phyloP scores from a whole-genome alignment of 2,329 filamentous ascomycete genomes.

The Ceratocystis diversiconidia region DNA sequence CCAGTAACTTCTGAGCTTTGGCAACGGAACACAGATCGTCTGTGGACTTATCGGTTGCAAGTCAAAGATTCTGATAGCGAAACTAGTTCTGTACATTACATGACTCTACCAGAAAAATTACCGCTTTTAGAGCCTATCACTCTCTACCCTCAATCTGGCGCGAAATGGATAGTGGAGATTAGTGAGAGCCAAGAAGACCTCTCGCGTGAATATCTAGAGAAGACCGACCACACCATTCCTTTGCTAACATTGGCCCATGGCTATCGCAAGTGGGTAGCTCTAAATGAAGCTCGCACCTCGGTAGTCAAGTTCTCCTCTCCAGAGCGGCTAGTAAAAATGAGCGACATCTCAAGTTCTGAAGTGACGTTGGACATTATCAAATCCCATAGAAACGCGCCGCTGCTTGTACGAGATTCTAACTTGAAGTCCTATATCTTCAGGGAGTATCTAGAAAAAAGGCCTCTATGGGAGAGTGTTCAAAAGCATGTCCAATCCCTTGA shows the following conservation, averaged over 20 bases:
- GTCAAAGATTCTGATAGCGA: constrained; percentile 26
- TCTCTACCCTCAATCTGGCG: constrained; percentile 29
- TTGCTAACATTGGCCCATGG: constrained; percentile 12
- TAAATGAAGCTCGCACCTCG: background rate
- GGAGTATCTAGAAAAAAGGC: constrained; percentile 34
- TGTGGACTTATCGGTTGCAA: constrained; percentile 24
- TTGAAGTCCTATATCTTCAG: constrained; percentile 31
- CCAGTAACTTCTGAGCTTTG: constrained; percentile 30
- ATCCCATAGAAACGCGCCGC: constrained; percentile 22
- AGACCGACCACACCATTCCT: constrained; percentile 22
- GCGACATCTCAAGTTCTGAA: constrained; percentile 4
- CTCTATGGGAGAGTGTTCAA: constrained; percentile 27
- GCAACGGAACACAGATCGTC: constrained; percentile 21
- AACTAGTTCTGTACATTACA: constrained; percentile 28
- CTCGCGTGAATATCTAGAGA: constrained; percentile 18
- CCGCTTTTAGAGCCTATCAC: constrained; percentile 27
- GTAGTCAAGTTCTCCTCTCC: constrained; percentile 7
- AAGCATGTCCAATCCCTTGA: constrained; percentile 27
- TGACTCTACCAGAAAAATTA: constrained; percentile 32
- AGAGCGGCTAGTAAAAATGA: background rate
- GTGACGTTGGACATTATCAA: background rate
- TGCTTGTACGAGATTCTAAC: constrained; percentile 20
- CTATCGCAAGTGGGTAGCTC: background rate
- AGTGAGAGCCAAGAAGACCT: constrained; percentile 10
- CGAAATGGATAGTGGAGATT: constrained; percentile 28